phyloP scores from a whole-genome alignment of 1,284 basidiomycete genomes.

The Ceratobasidium sp. region DNA sequence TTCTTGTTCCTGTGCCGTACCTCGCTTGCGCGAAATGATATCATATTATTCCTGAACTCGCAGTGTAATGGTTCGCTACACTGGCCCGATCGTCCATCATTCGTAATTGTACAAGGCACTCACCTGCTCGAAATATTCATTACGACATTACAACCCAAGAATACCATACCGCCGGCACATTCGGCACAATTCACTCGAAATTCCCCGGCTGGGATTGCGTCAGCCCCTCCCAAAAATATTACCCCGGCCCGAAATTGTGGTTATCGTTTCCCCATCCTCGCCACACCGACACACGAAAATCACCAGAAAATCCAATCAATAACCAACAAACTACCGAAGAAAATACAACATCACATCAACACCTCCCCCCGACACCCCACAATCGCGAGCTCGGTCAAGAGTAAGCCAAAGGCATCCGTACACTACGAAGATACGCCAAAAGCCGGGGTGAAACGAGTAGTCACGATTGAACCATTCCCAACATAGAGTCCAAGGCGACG shows the following conservation, averaged over 20 bases:
- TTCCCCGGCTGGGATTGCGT: background rate
- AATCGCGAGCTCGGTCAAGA: slow-evolving; percentile 2
- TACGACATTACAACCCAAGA: background rate
- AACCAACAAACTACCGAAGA: slow-evolving; percentile 1
- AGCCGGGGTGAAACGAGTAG: too few relatives aligned
- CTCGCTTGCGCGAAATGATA: background rate
- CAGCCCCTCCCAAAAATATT: background rate
- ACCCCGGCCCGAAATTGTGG: too few relatives aligned
- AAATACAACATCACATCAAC: background rate
- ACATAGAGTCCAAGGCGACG: background rate
- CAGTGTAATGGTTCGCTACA: too few relatives aligned
- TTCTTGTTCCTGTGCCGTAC: background rate
- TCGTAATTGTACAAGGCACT: background rate
- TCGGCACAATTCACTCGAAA: background rate
- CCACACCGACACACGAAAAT: background rate
- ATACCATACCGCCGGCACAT: background rate
- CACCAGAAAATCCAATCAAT: slow-evolving; percentile 23
- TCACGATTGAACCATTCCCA: too few relatives aligned
- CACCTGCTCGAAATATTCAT: background rate
- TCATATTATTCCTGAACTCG: background rate
- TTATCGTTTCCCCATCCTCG: background rate
- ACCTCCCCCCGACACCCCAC: background rate
- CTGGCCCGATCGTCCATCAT: background rate
- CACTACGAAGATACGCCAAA: slow-evolving; percentile 4
- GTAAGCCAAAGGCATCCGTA: background rate